Evolutionary conservation across 768 basidiomycete genomes (phyloP), one percentile per base, ranked within the genome.

Genomic region (Hygrocybe coccinea): DNA sequence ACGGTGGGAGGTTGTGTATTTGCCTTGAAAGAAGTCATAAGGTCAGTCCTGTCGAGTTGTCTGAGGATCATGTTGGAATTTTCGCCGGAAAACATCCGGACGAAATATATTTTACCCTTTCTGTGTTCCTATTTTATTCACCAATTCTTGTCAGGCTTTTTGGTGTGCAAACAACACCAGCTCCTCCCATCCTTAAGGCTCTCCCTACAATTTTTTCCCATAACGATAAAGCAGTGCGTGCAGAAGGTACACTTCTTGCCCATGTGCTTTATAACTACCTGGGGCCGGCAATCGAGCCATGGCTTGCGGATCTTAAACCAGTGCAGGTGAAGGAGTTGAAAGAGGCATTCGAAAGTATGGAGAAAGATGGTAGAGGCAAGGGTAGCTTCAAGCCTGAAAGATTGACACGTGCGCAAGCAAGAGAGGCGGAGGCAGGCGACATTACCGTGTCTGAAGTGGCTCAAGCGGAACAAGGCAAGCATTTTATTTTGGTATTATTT

Each of bases 301-400:
- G 85, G 76, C 74, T 99, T 19, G 74, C 81, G 19, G 95, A 97
- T 57, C 79, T 99, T 58, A 99, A 99, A 67, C 93, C 95, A 1
- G 93, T 99, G 3, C 97, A 98, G 70, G 84, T 95, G 41, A 94
- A 97, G 68, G 97, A 99, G 63, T 69, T 99, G 63, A 91, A 91
- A 63, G 95, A 97, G 65, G 79, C 84, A 0, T 99, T 95, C 65
- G 91, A 91, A 54, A 74, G 69, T 19, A 74, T 95, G 77, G 91
- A 95, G 63, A 84, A 82, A 58, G 85, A 86, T n/a, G 88, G 87
- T 2, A 89, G 85, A 62, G 94, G 92, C 0, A 89, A 86, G 56
- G 95, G 93, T 9, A 78, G 78, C 5, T 72, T 92, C 25, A 91
- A 87, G 65, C 87, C 91, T 0, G 85, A 87, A 56, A 76, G 95